Percentiles rank a stretch among this genome's conserved stretches.
These are phyloP conservation scores for Sisymbrium irio DNA, from an alignment of 345 rosid genomes.

Conservation along the genomic window DNA sequence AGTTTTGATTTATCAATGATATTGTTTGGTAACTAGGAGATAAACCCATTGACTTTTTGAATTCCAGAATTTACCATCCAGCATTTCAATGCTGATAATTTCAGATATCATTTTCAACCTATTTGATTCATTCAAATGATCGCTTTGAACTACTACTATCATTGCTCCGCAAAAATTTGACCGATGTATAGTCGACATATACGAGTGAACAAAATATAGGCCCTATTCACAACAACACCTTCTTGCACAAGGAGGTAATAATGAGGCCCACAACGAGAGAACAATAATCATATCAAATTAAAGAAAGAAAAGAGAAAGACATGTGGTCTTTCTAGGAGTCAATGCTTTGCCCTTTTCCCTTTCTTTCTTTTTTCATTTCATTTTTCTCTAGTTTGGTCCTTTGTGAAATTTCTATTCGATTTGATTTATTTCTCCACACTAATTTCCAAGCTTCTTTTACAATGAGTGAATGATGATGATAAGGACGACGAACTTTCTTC, in stretches of 20 bases:
- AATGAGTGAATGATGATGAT: constrained; percentile 23
- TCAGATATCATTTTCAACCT: neutral
- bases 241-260: constrained; percentile 30
- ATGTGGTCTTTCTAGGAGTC: constrained; percentile 22
- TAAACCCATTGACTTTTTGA: neutral
- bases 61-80: neutral
- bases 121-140: neutral
- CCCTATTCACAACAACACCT: constrained; percentile 22
- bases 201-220: neutral
- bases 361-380: constrained; percentile 6
- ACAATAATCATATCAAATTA: neutral
- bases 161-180: neutral
- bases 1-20: too few relatives aligned
- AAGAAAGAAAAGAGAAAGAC: constrained; percentile 18
- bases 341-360: constrained; percentile 17
- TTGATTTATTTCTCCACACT: constrained; percentile 17
- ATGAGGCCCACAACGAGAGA: constrained; percentile 16
- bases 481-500: constrained; percentile 27
- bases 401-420: constrained; percentile 20
- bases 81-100: neutral
- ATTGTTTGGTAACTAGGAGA: neutral
- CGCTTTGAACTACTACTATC: neutral
- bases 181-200: neutral
- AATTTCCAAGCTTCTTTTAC: constrained; percentile 19
- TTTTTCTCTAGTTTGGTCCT: constrained; percentile 3